A percentile compares a stretch with the other conserved stretches of the same genome.
Evolutionary conservation across 129 eudicot species (phyloP).

Genomic region (Flaveria bidentis): DNA sequence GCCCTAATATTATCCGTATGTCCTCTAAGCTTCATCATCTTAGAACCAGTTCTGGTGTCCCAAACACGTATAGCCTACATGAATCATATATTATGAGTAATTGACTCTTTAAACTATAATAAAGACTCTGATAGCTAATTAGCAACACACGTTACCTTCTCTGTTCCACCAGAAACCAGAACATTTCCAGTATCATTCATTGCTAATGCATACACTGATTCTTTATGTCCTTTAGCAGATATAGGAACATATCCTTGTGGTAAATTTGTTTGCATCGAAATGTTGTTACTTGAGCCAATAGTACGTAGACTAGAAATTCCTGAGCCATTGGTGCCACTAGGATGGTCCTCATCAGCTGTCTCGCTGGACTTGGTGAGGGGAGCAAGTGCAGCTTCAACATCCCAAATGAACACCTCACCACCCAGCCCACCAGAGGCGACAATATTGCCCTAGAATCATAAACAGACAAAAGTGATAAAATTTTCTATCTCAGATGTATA

Average conservation of each 20-base stretch:
- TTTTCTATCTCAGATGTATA: constrained; percentile 1
- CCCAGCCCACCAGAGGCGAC: constrained; percentile 94
- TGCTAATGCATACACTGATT: constrained; percentile 96
- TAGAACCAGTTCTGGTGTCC: constrained; percentile 93
- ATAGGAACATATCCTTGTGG: constrained; percentile 75
- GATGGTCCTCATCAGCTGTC: constrained; percentile 67
- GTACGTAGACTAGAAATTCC: constrained; percentile 72
- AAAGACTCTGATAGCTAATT: neutral
- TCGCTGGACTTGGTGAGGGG: constrained; percentile 72
- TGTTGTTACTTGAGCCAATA: constrained; percentile 71
- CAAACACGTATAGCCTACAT: constrained; percentile 90
- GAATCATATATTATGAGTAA: constrained; percentile 1
- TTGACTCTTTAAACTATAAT: neutral
- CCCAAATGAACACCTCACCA: constrained; percentile 97
- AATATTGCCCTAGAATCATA: constrained; percentile 59
- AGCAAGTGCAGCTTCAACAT: constrained; percentile 89
- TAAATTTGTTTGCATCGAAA: constrained; percentile 68
- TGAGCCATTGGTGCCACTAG: constrained; percentile 58
- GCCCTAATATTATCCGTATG: constrained; percentile 95
- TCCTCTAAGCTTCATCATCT: constrained; percentile 96
- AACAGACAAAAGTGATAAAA: constrained; percentile 10
- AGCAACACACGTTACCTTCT: constrained; percentile 57
- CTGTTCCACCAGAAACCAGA: constrained; percentile 99
- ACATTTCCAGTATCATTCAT: constrained; percentile 88
- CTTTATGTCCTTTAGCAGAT: constrained; percentile 97